Evolutionary conservation across 441 rosid genomes (phyloP).

Genomic region (Mallotus repandus): DNA sequence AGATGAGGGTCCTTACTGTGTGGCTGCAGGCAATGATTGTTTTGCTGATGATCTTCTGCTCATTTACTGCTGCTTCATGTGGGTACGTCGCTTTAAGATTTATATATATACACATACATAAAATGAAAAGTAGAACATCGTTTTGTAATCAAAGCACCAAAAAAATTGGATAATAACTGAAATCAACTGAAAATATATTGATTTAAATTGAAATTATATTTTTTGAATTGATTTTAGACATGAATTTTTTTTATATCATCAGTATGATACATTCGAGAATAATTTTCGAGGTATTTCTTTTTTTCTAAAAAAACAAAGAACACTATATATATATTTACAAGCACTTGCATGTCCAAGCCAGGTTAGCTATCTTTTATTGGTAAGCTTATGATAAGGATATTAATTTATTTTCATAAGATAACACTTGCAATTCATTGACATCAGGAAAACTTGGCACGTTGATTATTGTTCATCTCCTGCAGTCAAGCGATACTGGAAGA

Average conservation of each 20-base stretch:
- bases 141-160: too few species aligned
- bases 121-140: too few species aligned
- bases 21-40: slow-evolving; percentile 9
- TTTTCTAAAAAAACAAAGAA: too few species aligned
- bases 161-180: too few species aligned
- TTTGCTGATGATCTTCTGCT: slow-evolving; percentile 14
- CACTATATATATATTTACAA: too few species aligned
- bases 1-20: neutral
- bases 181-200: too few species aligned
- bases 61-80: neutral
- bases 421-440: neutral
- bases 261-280: too few species aligned
- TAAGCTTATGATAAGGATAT: too few species aligned
- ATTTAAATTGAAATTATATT: too few species aligned
- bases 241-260: too few species aligned
- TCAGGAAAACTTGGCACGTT: slow-evolving; percentile 18
- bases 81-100: neutral
- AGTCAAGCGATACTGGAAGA: slow-evolving; percentile 23
- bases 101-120: neutral
- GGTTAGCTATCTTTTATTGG: neutral
- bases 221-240: too few species aligned
- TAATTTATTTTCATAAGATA: slow-evolving; percentile 12
- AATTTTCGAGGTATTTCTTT: too few species aligned
- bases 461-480: slow-evolving; percentile 7
- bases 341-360: neutral